A percentile compares a stretch with the other conserved stretches of the same genome.
Evolutionary conservation across 768 basidiomycete genomes (phyloP).

Genomic region (Hericium rajendrae): DNA sequence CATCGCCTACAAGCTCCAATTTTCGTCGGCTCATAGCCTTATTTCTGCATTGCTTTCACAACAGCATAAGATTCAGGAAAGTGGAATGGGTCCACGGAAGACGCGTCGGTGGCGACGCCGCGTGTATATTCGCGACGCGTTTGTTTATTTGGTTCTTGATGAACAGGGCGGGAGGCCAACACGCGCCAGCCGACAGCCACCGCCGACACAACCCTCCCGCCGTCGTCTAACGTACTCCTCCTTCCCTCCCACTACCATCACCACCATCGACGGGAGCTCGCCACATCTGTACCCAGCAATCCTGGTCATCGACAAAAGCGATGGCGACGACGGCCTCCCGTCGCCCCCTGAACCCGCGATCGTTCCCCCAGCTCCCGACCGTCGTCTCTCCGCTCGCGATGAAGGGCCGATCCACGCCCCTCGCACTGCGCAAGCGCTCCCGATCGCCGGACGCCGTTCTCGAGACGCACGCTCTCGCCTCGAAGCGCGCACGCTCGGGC

Average conservation of each 20-base stretch:
- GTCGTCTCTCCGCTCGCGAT: constrained; percentile 8
- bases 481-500: constrained; percentile 10
- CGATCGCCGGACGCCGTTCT: constrained; percentile 13
- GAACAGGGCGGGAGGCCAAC: neutral
- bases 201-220: constrained; percentile 2
- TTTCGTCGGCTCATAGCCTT: too few relatives aligned
- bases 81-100: neutral
- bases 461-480: constrained; percentile 10
- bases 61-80: neutral
- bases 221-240: neutral
- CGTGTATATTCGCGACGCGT: constrained; percentile 9
- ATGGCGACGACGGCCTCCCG: constrained; percentile 11
- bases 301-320: neutral
- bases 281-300: neutral
- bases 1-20: too few relatives aligned
- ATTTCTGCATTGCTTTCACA: too few relatives aligned
- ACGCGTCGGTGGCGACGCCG: neutral
- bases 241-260: neutral
- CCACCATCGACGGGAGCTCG: neutral
- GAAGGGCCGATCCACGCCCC: constrained; percentile 7
- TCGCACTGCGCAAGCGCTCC: constrained; percentile 6
- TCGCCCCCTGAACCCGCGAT: constrained; percentile 12
- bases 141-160: constrained; percentile 12
- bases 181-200: neutral
- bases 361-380: constrained; percentile 11